Evolutionary conservation across 257 asterid genomes (phyloP).

Genomic region (Solanum lycopersicoides): DNA sequence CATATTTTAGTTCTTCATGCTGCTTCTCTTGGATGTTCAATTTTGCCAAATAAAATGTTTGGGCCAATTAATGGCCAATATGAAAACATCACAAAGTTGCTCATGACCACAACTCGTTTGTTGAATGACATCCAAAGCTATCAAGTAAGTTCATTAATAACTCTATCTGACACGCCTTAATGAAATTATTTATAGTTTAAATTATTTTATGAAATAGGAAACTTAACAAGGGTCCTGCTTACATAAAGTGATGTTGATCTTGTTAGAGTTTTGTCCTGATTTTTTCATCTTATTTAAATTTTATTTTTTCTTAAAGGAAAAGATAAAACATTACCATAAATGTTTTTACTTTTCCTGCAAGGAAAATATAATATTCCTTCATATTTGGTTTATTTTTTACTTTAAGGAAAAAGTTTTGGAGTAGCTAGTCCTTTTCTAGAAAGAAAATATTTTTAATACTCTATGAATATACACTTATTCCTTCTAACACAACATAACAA

Average conservation of each 20-base stretch:
- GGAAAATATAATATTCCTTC: no score
- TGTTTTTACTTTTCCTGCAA: no score
- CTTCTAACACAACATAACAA: no score
- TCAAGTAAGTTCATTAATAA: slow-evolving; percentile 16
- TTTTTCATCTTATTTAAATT: no score
- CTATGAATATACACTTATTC: no score
- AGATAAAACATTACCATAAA: no score
- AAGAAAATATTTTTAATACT: no score
- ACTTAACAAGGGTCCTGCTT: not conserved
- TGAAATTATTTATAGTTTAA: not conserved
- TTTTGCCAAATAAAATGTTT: not conserved
- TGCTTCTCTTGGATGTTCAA: slow-evolving; percentile 12
- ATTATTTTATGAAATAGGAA: not conserved
- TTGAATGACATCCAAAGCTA: slow-evolving; percentile 50
- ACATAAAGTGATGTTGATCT: not conserved
- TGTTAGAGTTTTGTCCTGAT: no score
- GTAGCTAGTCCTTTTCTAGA: no score
- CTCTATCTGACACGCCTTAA: not conserved
- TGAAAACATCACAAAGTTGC: slow-evolving; percentile 31
- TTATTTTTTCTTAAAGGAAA: no score
- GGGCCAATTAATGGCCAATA: slow-evolving; percentile 8
- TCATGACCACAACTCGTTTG: slow-evolving; percentile 37
- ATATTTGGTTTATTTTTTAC: no score
- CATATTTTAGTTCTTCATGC: slow-evolving; percentile 37
- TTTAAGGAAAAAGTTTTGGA: no score